Base-by-base conservation (phyloP, 768 basidiomycete species). In the Trametopsis cervina region DNA sequence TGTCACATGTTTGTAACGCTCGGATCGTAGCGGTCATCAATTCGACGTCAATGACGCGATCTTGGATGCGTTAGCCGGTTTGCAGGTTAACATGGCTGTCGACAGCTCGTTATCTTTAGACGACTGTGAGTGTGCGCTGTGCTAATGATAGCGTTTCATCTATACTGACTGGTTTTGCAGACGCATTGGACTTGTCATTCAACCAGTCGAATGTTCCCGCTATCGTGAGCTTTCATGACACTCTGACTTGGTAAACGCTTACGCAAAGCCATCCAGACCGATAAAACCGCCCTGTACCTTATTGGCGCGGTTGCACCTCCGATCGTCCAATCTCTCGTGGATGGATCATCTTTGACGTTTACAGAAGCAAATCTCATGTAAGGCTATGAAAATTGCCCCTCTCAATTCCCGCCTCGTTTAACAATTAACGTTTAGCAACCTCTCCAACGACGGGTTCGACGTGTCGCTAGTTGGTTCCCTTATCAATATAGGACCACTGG, bases 291-390 rank as follows among this genome's bases (percentile, higher is more conserved):
- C 0, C 63, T 88, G 21, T 84, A 76, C 63, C 70, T 86, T 42
- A 80, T 86, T 35, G 81, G 83, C n/a, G 81, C 77, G 3, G 81
- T 86, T 24, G 80, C 83, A 36, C 79, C 73, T 15, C 81, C 84
- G 12, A 66, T 82, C 23, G 75, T 80, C 2, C 85, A 85, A 61
- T 67, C 72, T 54, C 71, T 88, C 13, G 83, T 87, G 21, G 73
- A 80, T 40, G 69, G 68, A 17, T 71, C 84, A 0, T 52, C 68
- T 4, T 59, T 87, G 42, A 65, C 68, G 6, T 86, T 85, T 60
- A 69, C 58, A 24, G 66, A 70, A 39, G 85, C 78, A 2, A 76
- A 79, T 46, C 81, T 87, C n/a, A n/a, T n/a, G n/a, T n/a, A n/a
- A n/a, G n/a, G n/a, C n/a, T n/a, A n/a, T n/a, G n/a, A n/a, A n/a